Percentiles rank a stretch among this genome's conserved stretches.
These are phyloP conservation scores for Xerophyta viscosa DNA, from an alignment of 106 monocot genomes.

Conservation along the genomic window DNA sequence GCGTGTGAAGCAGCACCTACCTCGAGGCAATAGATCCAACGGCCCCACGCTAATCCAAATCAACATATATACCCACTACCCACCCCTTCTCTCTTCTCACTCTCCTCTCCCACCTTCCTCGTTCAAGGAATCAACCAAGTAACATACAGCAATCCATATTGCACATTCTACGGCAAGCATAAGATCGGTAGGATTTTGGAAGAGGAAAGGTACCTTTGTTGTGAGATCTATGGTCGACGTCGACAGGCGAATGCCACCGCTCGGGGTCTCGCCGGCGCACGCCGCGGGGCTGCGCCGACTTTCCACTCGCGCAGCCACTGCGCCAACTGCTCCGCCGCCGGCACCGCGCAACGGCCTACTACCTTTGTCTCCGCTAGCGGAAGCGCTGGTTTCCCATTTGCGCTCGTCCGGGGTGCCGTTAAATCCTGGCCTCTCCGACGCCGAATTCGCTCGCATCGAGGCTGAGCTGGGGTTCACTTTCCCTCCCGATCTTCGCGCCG, in stretches of 20 bases:
- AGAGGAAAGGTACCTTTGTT: too few relatives aligned
- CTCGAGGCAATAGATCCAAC: too few relatives aligned
- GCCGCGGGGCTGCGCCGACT: conserved; percentile 6
- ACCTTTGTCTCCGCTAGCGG: background rate
- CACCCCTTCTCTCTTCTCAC: too few relatives aligned
- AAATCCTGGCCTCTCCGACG: conserved; percentile 39
- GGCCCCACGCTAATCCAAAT: too few relatives aligned
- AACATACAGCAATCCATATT: too few relatives aligned
- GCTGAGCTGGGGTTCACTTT: conserved; percentile 56
- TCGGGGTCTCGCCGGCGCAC: background rate
- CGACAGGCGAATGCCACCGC: background rate
- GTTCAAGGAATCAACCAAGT: too few relatives aligned
- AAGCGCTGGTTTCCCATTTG: background rate
- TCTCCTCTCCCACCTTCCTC: too few relatives aligned
- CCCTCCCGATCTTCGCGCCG: conserved; percentile 79
- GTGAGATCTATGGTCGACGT: conserved; percentile 10
- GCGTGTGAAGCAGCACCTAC: too few relatives aligned
- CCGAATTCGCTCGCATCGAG: conserved; percentile 52
- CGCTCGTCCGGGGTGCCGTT: conserved; percentile 24
- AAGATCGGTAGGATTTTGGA: too few relatives aligned
- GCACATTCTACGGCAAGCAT: too few relatives aligned
- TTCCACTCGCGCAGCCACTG: conserved; percentile 3
- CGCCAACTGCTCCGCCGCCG: background rate
- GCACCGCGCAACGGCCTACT: background rate
- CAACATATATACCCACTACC: too few relatives aligned